Percentiles rank a stretch among this genome's conserved stretches.
Conservation (phyloP, 2,329 filamentous ascomycete species). For the Cytospora schulzeri region DNA sequence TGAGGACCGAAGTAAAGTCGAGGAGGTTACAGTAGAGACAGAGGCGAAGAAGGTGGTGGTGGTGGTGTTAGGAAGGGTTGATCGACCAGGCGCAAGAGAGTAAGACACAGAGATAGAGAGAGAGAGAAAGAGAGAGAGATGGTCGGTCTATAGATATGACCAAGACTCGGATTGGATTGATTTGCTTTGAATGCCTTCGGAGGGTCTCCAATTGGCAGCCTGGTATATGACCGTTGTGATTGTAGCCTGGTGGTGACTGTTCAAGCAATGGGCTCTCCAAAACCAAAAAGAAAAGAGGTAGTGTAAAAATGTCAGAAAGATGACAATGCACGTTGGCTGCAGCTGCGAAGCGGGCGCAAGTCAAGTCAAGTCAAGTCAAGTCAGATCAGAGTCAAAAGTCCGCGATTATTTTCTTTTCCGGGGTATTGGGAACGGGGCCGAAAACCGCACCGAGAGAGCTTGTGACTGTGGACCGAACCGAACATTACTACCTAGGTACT, state of each 20-base stretch:
- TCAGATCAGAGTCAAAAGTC: not conserved
- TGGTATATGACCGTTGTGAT: not conserved
- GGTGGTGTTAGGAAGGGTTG: not conserved
- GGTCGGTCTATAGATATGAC: not conserved
- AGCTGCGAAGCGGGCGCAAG: constrained; percentile 7
- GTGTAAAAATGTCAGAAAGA: not conserved
- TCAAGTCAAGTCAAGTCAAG: not conserved
- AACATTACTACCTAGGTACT: no score
- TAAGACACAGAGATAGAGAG: no score
- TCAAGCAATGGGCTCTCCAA: not conserved
- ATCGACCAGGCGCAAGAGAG: not conserved
- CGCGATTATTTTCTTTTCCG: not conserved
- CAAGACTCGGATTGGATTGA: not conserved
- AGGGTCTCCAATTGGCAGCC: not conserved
- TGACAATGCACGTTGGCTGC: constrained; percentile 25
- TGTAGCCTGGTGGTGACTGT: not conserved
- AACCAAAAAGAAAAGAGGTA: not conserved
- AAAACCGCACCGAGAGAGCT: not conserved
- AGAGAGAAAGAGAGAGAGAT: no score
- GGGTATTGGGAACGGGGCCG: not conserved
- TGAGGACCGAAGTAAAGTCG: no score
- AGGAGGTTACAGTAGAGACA: not conserved
- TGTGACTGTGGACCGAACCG: no score
- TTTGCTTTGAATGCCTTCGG: not conserved
- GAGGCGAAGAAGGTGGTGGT: not conserved